Base-by-base conservation (phyloP, 768 basidiomycete genomes). In the Phanerodontia chrysosporium region DNA sequence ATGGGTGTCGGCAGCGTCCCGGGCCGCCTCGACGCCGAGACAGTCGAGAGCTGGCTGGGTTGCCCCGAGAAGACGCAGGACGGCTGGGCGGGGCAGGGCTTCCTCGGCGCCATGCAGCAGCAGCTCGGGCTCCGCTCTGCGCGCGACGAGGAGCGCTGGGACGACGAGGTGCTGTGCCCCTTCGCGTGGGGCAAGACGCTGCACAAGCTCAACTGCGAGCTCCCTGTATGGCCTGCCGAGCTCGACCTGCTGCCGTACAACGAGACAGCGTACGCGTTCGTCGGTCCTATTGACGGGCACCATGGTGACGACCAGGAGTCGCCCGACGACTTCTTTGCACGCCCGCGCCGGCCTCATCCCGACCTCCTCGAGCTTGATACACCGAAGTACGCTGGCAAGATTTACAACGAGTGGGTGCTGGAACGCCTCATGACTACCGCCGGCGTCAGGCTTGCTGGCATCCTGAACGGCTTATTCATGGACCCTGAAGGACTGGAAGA, bases 391-490 rank as follows among this genome's bases (percentile, higher is more conserved):
- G 75, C 87, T 1, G 91, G 89, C 0, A 73, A 74, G 39, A 85
- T 98, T 64, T 77, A 76, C 60, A 73, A 84, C 24, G 73, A 81
- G 59, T 84, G 86, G 80, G 73, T 94, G 35, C 65, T 98, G 1
- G 94, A 97, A 78, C 83, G 83, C 73, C 69, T 97, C 63, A 74
- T 98, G 39, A 87, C 90, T 0, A 89, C 89, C 75, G 94, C 75
- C 0, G 95, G 94, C 1, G 74, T 96, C 29, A 79, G 95, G 24
- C 83, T 96, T 25, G 95, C 95, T 1, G 91, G 84, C 0, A 72
- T 90, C 12, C 73, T 98, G 62, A 97, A 97, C 66, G 85, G 80
- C 66, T 74, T 94, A 14, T 90, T 91, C 61, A 74, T 75, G 12
- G 76, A 79, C 56, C 64, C 65, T 22, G 70, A 69, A 16, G 54